Conservation (phyloP, 1,284 basidiomycete genomes). For the Malassezia globosa region DNA sequence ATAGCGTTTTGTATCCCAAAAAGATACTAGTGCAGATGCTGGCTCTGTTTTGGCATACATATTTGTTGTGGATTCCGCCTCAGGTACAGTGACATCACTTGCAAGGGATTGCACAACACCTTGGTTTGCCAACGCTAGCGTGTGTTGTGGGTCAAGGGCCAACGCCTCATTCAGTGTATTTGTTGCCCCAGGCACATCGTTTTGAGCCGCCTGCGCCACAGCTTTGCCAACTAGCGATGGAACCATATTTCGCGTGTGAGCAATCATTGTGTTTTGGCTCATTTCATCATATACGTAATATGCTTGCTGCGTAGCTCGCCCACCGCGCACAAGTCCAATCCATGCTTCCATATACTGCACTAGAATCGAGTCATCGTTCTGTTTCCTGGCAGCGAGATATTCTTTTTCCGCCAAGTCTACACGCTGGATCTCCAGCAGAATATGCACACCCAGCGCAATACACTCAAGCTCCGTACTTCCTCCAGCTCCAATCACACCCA, state of each 20-base stretch:
- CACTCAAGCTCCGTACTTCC: conserved; percentile 35
- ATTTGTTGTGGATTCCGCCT: background rate
- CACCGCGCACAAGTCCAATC: conserved; percentile 38
- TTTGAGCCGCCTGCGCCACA: conserved; percentile 29
- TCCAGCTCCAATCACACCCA: conserved; percentile 23
- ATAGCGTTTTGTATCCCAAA: conserved; percentile 5
- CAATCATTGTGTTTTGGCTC: conserved; percentile 30
- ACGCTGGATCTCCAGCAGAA: conserved; percentile 40
- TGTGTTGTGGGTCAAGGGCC: background rate
- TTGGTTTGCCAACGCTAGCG: conserved; percentile 1
- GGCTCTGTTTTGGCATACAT: background rate
- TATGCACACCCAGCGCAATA: conserved; percentile 42
- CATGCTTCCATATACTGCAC: conserved; percentile 45
- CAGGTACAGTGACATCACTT: background rate
- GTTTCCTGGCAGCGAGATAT: conserved; percentile 34
- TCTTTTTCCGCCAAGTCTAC: conserved; percentile 40
- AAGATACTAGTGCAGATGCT: background rate
- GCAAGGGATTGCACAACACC: conserved; percentile 3
- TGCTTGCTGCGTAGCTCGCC: conserved; percentile 40
- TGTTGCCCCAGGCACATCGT: conserved; percentile 20
- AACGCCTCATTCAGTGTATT: conserved; percentile 27
- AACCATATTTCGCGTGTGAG: conserved; percentile 22
- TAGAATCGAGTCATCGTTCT: conserved; percentile 43
- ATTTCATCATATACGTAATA: conserved; percentile 47
- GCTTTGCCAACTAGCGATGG: conserved; percentile 34